Evolutionary conservation across 139 green algal species (phyloP), one percentile per base, ranked within the genome.

Genomic region (Mychonastes homosphaera): DNA sequence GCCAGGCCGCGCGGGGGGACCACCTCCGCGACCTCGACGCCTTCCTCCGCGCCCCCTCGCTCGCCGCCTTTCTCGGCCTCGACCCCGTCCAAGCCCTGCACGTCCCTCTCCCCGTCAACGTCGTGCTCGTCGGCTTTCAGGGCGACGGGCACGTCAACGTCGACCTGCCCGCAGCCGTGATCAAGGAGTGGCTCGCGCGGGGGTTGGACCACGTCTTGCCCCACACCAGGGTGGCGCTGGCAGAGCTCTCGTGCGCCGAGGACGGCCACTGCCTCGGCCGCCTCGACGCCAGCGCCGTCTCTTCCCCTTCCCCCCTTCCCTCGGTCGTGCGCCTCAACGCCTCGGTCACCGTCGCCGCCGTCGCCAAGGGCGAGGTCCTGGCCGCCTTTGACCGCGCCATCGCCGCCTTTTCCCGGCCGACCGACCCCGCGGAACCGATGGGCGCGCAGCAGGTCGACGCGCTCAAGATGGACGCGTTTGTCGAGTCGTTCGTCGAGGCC

Each of bases 101-200:
- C 60, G 67, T 90, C 65, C 67, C 78, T 2, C 44, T 87, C 6
- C 82, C 82, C 2, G 38, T 87, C 9, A 84, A 75, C 61, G 60
- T 87, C 4, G 63, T 90, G 9, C 80, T 90, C 43, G 48, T 90
- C 8, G 82, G 82, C 2, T 90, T 90, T 38, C 29, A 64, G 19
- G 62, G 58, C 4, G 68, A 76, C 21, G 74, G 74, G 21, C 73
- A 82, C 48, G 46, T 62, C 1, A 54, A 29, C 15, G 49, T 86
- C 3, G 56, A 70, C 40, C 36, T 83, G 8, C 52, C n/a, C 0
- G 26, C 53, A 12, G 27, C 41, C 12, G 65, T 83, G 49, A 35
- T 87, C 21, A 30, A 70, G 33, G 28, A 63, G 0, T 90, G 82
- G 82, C 86, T 90, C 23, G 45, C 59, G 26, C 73, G 78, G n/a